Percentiles rank a stretch among this genome's conserved stretches.
Conservation (phyloP, 129 eudicot genomes). For the Chrysanthemum makinoi region DNA sequence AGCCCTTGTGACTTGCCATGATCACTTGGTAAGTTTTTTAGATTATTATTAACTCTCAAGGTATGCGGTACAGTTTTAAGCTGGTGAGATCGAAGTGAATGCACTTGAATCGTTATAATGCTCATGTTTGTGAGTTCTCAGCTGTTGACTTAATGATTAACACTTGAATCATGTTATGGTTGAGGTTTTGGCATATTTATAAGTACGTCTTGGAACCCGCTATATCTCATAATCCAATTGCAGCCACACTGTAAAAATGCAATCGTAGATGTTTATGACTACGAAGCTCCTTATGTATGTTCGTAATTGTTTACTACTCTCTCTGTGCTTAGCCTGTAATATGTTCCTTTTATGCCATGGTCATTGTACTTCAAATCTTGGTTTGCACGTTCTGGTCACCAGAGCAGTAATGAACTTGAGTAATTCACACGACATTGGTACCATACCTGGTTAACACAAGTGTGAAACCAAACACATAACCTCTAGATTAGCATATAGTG, state of each 20-base stretch:
- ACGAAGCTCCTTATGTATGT: not conserved
- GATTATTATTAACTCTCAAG: slow-evolving; percentile 8
- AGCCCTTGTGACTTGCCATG: slow-evolving; percentile 30
- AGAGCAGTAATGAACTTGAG: too few species aligned
- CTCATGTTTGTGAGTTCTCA: not conserved
- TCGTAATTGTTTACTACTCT: not conserved
- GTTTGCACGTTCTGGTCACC: too few species aligned
- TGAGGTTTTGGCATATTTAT: slow-evolving; percentile 25
- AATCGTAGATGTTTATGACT: not conserved
- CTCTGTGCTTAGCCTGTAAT: too few species aligned
- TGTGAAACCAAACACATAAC: too few species aligned
- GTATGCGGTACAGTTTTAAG: slow-evolving; percentile 9
- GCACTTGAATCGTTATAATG: not conserved
- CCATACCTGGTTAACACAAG: too few species aligned
- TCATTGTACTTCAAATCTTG: too few species aligned
- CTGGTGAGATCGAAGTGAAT: not conserved
- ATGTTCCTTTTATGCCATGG: too few species aligned
- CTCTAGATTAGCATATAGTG: too few species aligned
- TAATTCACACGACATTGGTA: too few species aligned
- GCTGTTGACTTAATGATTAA: slow-evolving; percentile 16
- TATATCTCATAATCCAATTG: not conserved
- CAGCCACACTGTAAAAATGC: not conserved
- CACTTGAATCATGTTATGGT: slow-evolving; percentile 5
- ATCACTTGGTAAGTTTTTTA: slow-evolving; percentile 5
- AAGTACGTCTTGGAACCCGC: slow-evolving; percentile 3